Percentiles rank a stretch among this genome's conserved stretches.
phyloP scores from a whole-genome alignment of 1,139 yeast genomes.

The Debaryomyces sp. region DNA sequence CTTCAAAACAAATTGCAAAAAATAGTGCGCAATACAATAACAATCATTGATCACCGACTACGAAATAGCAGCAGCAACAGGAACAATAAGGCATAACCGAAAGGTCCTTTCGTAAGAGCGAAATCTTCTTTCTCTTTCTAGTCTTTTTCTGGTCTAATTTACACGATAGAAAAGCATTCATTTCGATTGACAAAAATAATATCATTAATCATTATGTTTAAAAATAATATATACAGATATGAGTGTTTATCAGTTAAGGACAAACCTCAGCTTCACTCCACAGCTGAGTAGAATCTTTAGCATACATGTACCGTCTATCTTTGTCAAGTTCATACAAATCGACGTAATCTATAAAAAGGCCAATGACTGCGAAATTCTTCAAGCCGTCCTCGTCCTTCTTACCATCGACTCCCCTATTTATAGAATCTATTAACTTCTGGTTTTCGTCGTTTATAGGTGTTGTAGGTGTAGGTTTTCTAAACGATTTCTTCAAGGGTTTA shows the following conservation, averaged over 20 bases:
- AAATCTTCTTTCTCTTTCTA: background rate
- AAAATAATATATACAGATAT: background rate
- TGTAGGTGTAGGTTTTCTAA: slow-evolving; percentile 75
- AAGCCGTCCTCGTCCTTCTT: slow-evolving; percentile 67
- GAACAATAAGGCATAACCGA: background rate
- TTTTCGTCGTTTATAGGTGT: slow-evolving; percentile 58
- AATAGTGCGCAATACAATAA: slow-evolving; percentile 4
- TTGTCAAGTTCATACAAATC: slow-evolving; percentile 65
- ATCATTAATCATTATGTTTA: slow-evolving; percentile 6
- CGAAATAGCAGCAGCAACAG: background rate
- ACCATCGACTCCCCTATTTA: slow-evolving; percentile 84
- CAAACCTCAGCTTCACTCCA: slow-evolving; percentile 83
- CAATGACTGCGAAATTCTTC: slow-evolving; percentile 69
- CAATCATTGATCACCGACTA: background rate
- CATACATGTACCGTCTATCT: slow-evolving; percentile 59
- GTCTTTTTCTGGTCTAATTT: background rate
- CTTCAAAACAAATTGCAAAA: slow-evolving; percentile 12
- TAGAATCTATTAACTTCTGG: slow-evolving; percentile 63
- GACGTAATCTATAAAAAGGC: slow-evolving; percentile 71
- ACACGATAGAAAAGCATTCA: background rate
- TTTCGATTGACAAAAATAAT: background rate
- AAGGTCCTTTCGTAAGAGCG: background rate
- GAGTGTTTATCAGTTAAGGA: slow-evolving; percentile 43
- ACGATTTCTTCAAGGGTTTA: slow-evolving; percentile 59
- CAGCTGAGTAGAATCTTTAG: slow-evolving; percentile 56